Base-by-base conservation (phyloP, 768 basidiomycete genomes). In the Sutorius australiensis region DNA sequence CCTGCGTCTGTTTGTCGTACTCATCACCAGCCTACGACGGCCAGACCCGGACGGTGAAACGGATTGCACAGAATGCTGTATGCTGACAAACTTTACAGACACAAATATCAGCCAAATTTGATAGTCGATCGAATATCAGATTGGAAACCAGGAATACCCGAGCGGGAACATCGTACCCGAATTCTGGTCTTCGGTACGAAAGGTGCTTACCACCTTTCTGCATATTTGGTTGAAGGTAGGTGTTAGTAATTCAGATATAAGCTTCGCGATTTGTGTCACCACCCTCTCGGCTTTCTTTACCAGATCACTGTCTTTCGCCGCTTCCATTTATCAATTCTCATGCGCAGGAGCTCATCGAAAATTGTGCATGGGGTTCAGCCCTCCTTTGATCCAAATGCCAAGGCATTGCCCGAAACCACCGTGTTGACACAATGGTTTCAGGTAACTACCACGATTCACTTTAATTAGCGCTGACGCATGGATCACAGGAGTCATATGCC, bases 211-310 rank as follows among this genome's bases (percentile, higher is more conserved):
- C 4, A 16, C 50, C 14, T 6, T 36, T 48, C n/a, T 28, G 46
- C 14, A 21, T 21, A 13, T 19, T 14, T 28, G 10, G 9, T 16
- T 21, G 14, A 37, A 24, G 45, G 17, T 17, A 28, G 34, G 19
- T 31, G 11, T 37, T 7, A 19, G n/a, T 13, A 11, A 14, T n/a
- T 17, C n/a, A 32, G 12, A 43, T 58, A 51, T 61, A 62, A 48
- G 16, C 10, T 21, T 10, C 17, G 37, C 17, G 17, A 17, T 28
- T 41, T 19, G 30, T 39, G 10, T 16, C 12, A 19, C 36, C 39
- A 9, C n/a, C 40, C 19, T 27, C 21, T 21, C n/a, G 19, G n/a
- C 32, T 6, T 9, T 30, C 10, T 6, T 11, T 5, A 1, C n/a
- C 13, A 19, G 10, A 10, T 5, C 24, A 7, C 37, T 5, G 24